Conservation (phyloP, 495 filamentous ascomycete species). For the Xylaria grammica region DNA sequence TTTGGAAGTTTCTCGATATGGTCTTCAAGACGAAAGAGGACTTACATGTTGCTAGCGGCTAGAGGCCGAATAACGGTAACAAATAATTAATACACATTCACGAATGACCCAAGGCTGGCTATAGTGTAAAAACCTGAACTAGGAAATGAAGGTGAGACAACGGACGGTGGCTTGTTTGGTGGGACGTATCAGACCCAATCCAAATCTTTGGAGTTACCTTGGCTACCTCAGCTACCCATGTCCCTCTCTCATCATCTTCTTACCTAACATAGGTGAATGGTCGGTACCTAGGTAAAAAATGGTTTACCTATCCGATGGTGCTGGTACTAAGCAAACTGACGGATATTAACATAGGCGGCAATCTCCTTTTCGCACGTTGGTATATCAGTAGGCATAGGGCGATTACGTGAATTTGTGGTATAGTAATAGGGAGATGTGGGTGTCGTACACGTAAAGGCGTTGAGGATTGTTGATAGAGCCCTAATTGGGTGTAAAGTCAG, state of each 20-base stretch:
- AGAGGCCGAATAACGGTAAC: no score
- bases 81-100: no score
- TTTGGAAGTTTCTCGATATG: no score
- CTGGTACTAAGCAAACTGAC: no score
- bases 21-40: no score
- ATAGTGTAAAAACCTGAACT: no score
- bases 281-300: no score
- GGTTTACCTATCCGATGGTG: no score
- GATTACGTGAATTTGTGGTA: constrained; percentile 8
- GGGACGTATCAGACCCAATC: constrained; percentile 4
- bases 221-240: neutral
- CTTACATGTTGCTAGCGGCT: no score
- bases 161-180: constrained; percentile 11
- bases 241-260: neutral
- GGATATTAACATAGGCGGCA: no score
- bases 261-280: no score
- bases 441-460: constrained; percentile 7
- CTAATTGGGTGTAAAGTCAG: neutral
- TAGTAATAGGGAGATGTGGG: constrained; percentile 13
- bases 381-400: neutral
- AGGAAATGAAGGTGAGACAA: neutral
- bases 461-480: constrained; percentile 3
- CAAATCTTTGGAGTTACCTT: neutral
- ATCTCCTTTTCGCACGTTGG: no score
- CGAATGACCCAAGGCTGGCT: neutral